Evolutionary conservation across 1,284 basidiomycete genomes (phyloP).

Genomic region (Puccinia horiana): DNA sequence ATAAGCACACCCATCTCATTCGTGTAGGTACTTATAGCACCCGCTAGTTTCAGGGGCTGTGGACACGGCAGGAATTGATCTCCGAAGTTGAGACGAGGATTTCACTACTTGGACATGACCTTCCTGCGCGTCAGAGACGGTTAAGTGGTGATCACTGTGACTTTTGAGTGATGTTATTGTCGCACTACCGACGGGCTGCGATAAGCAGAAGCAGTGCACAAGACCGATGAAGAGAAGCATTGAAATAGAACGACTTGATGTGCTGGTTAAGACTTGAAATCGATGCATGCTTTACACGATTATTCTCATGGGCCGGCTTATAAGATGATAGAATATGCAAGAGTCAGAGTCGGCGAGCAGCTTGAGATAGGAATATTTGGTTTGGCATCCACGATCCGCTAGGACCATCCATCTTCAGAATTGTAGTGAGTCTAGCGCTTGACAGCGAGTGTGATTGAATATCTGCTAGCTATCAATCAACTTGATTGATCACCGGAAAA

Average conservation of each 20-base stretch:
- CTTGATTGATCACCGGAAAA: not conserved
- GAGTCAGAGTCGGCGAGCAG: not conserved
- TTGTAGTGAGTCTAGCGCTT: not conserved
- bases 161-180: not conserved
- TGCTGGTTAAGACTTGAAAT: not conserved
- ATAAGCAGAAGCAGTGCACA: not conserved
- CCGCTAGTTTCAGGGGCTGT: not conserved
- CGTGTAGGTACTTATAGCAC: constrained; percentile 1
- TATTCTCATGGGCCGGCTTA: not conserved
- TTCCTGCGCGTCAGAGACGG: not conserved
- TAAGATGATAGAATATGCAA: not conserved
- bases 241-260: not conserved
- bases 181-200: not conserved
- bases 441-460: not conserved
- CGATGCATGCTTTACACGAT: not conserved
- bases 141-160: not conserved
- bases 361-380: not conserved
- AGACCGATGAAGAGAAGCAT: constrained; percentile 6
- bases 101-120: not conserved
- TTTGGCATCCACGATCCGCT: constrained; percentile 5
- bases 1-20: constrained; percentile 16
- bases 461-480: not conserved
- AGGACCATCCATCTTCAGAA: not conserved
- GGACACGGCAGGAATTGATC: not conserved
- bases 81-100: not conserved